Percentiles rank a stretch among this genome's conserved stretches.
Conservation (phyloP, 2,329 filamentous ascomycete genomes). For the Cucurbitaria berberidis region DNA sequence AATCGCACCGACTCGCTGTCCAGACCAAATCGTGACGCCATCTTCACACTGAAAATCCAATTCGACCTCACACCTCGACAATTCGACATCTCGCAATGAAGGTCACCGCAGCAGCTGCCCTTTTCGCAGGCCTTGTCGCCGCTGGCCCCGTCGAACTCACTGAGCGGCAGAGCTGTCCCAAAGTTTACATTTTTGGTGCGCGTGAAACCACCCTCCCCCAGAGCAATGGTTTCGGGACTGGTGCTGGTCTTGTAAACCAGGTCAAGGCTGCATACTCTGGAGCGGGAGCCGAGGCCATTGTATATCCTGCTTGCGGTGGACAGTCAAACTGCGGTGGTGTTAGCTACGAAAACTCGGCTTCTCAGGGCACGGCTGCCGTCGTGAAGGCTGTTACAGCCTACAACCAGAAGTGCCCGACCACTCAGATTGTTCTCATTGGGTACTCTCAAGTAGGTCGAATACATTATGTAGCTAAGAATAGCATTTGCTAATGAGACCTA, state of each 20-base stretch:
- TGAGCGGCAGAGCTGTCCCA: constrained; percentile 50
- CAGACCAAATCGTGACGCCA: constrained; percentile 17
- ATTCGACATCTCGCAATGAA: constrained; percentile 33
- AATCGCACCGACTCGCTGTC: constrained; percentile 18
- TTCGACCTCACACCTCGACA: background rate
- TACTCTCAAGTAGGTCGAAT: constrained; percentile 63
- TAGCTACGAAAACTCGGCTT: constrained; percentile 65
- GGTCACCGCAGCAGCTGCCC: constrained; percentile 36
- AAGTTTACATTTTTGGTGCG: constrained; percentile 54
- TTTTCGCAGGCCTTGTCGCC: constrained; percentile 40
- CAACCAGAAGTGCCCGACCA: constrained; percentile 62
- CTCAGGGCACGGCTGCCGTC: constrained; percentile 64
- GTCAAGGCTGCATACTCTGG: constrained; percentile 51
- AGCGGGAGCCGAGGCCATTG: constrained; percentile 51
- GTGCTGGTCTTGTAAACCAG: constrained; percentile 49
- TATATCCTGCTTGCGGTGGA: constrained; percentile 66
- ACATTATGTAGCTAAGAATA: background rate
- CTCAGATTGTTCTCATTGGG: constrained; percentile 66
- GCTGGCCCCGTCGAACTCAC: constrained; percentile 45
- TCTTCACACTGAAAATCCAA: constrained; percentile 13
- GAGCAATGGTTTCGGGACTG: constrained; percentile 50
- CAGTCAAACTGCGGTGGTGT: constrained; percentile 63
- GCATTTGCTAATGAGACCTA: constrained; percentile 34
- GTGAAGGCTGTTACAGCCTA: constrained; percentile 65
- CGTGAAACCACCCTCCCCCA: constrained; percentile 51